phyloP scores from a whole-genome alignment of 768 basidiomycete genomes.

The Mycena pura region DNA sequence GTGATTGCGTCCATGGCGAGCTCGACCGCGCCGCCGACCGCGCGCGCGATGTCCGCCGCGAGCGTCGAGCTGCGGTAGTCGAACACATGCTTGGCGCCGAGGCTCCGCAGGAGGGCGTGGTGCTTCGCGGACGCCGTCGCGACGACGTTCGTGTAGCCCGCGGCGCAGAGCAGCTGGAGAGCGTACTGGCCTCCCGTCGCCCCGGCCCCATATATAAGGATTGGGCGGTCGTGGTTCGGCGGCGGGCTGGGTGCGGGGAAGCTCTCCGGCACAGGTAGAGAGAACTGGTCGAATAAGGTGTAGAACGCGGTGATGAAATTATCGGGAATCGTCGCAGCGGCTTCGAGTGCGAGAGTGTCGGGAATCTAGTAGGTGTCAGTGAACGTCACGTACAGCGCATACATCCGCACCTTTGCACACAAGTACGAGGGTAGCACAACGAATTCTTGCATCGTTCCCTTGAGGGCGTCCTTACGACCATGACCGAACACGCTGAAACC shows the following conservation, averaged over 20 bases:
- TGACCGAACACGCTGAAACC: slow-evolving; percentile 21
- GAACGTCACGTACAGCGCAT: neutral
- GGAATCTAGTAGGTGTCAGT: slow-evolving; percentile 44
- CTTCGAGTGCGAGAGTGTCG: slow-evolving; percentile 42
- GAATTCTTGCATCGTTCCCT: slow-evolving; percentile 24
- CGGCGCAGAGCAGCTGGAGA: slow-evolving; percentile 39
- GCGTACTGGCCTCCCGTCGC: slow-evolving; percentile 45
- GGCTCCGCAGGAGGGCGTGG: slow-evolving; percentile 35
- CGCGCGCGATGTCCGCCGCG: slow-evolving; percentile 34
- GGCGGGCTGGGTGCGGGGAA: slow-evolving; percentile 39
- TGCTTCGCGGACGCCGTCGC: slow-evolving; percentile 44
- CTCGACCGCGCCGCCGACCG: slow-evolving; percentile 32
- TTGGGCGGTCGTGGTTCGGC: slow-evolving; percentile 34
- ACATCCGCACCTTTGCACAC: slow-evolving; percentile 44
- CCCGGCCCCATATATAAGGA: slow-evolving; percentile 52
- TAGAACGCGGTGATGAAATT: slow-evolving; percentile 49
- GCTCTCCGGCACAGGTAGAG: slow-evolving; percentile 39
- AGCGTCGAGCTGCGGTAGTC: slow-evolving; percentile 43
- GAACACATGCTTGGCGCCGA: slow-evolving; percentile 45
- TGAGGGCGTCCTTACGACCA: slow-evolving; percentile 29
- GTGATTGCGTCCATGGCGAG: slow-evolving; percentile 39
- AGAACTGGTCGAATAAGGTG: slow-evolving; percentile 44
- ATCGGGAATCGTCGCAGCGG: slow-evolving; percentile 48
- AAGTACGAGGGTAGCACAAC: slow-evolving; percentile 26
- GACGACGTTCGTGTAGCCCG: slow-evolving; percentile 47